Evolutionary conservation across 2,329 filamentous ascomycete species (phyloP).

Genomic region (Fusarium poae): DNA sequence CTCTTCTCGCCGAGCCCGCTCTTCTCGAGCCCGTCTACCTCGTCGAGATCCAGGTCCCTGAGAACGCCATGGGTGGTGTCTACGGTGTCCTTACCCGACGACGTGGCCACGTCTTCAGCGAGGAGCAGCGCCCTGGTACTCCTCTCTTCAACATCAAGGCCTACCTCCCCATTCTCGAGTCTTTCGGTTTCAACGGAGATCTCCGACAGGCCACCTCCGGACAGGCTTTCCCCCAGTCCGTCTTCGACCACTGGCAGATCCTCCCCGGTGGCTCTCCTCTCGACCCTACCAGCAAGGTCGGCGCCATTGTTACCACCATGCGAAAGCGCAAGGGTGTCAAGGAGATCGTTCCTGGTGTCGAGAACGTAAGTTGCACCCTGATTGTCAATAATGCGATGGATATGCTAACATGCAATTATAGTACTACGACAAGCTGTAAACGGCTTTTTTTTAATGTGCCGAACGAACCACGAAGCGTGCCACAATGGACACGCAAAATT

Average conservation of each 20-base stretch:
- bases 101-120: conserved; percentile 98
- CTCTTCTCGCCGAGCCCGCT: conserved; percentile 90
- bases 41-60: conserved; percentile 98
- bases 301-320: conserved; percentile 86
- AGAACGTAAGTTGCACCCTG: conserved; percentile 80
- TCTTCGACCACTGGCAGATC: conserved; percentile 99
- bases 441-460: conserved; percentile 57
- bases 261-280: conserved; percentile 94
- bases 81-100: conserved; percentile 98
- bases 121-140: conserved; percentile 98
- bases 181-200: conserved; percentile 98
- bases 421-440: conserved; percentile 99
- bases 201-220: conserved; percentile 93
- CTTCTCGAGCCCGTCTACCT: conserved; percentile 98
- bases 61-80: conserved; percentile 99
- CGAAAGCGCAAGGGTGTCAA: conserved; percentile 99
- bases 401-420: conserved; percentile 55
- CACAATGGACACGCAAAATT: conserved; percentile 58
- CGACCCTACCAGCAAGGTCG: conserved; percentile 84
- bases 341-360: conserved; percentile 90
- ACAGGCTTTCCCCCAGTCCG: conserved; percentile 98
- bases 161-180: conserved; percentile 96
- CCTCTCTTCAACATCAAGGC: conserved; percentile 99
- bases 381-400: not conserved
- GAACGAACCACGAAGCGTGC: conserved; percentile 62